Evolutionary conservation across 2,329 filamentous ascomycete species (phyloP), one percentile per base, ranked within the genome.

Genomic region (Leptographium radiaticola): DNA sequence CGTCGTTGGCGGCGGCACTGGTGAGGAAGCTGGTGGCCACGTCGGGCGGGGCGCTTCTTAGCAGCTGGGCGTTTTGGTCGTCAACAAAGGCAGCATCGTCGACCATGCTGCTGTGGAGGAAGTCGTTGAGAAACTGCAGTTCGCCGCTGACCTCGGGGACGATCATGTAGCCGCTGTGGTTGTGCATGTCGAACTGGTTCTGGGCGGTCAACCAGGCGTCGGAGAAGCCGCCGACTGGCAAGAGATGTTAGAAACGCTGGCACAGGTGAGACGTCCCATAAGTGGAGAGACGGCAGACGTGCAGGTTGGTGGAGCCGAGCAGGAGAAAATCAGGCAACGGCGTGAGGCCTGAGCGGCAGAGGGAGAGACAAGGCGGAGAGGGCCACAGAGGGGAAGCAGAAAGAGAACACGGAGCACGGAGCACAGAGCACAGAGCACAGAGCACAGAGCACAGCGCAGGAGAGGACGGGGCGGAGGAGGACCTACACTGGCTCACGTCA

Each of bases 121-220:
- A 97, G 68, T 98, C 91, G 73, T 94, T 95, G 65, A 98, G 81
- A 51, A 97, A 74, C 66, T 96, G 95, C 68, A 95, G 96, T 73
- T 98, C 93, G 71, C 93, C 93, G 57, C 87, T 90, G 62, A 96
- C 87, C 70, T 98, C 93, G 58, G 89, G 87, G 50, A 75, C 72
- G 71, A 96, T 94, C 85, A 95, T 90, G 73, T 93, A 97, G 65
- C 87, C 93, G 56, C 88, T 86, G 70, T 96, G 89, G 66, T 83
- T 88, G 71, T 93, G 89, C 84, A 96, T 93, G 69, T 96, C 89
- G 74, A 88, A 93, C 65, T 87, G 86, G 66, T 84, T 93, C 64
- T 89, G 86, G 56, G 83, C 80, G 60, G 75, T 77, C 65, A 89
- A 76, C 84, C 87, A 91, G 65, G 89, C 87, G 72, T 88, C 87